Base-by-base conservation (phyloP, 352 stramenopile species). In the Aphanomyces stellatus region DNA sequence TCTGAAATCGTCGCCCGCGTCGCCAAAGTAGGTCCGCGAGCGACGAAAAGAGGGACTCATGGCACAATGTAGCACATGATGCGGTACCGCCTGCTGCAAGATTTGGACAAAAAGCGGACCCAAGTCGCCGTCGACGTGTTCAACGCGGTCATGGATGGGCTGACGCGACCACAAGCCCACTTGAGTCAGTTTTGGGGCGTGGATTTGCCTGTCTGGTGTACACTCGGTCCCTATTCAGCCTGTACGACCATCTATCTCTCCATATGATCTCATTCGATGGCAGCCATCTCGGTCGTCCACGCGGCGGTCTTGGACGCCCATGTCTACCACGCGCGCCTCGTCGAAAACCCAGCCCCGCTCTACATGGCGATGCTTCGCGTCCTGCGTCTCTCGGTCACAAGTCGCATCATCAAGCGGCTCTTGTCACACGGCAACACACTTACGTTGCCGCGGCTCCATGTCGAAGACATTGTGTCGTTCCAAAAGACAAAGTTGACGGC, bases 151-250 rank as follows among this genome's bases (percentile, higher is more conserved):
- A 34, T 67, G 41, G 13, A 33, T 5, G 60, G 60, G 19, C 37
- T 67, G 6, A 42, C 49, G 7, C 17, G 17, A 11, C 10, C 41
- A 10, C 17, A 15, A 2, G 28, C 60, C 17, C n/a, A 48, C 31
- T 15, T 30, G 25, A 67, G 60, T 43, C 83, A 92, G 56, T 93
- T 93, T 37, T 93, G 85, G 85, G 69, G 79, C 17, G 75, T 90
- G 0, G 79, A 92, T 43, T 81, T 78, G 1, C 80, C 76, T 0
- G 78, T 91, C 19, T 77, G 79, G 76, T 76, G 87, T 51, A 69
- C 77, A 3, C 72, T 93, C 1, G 85, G 85, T 24, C 76, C 75
- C 0, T 87, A 83, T 69, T 70, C 81, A 10, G 80, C 81, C 5
- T 56, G 60, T 67, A 67, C 15, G 28, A 15, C 17, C 11, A 31